These are phyloP conservation scores for Penicillium olsonii DNA, from an alignment of 2,329 filamentous ascomycete genomes.

Conservation along the genomic window DNA sequence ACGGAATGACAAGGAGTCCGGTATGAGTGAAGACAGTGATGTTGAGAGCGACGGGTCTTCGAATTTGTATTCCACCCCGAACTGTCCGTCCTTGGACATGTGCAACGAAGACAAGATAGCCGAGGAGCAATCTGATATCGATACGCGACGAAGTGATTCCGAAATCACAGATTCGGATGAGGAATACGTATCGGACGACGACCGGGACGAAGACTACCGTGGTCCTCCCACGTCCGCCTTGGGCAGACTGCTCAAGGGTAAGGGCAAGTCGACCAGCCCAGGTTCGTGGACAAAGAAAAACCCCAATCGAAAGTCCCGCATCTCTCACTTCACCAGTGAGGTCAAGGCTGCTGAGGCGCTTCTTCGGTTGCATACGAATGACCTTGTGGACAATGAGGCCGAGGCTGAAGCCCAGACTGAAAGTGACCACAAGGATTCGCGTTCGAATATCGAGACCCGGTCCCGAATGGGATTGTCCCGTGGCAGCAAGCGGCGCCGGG, in stretches of 20 bases:
- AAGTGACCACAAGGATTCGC: neutral
- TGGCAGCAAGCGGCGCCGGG: constrained; percentile 16
- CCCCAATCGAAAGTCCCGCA: constrained; percentile 2
- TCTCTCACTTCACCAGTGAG: constrained; percentile 30
- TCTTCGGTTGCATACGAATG: constrained; percentile 37
- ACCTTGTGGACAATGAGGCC: constrained; percentile 16
- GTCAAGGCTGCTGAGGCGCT: constrained; percentile 42
- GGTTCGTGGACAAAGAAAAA: constrained; percentile 6
- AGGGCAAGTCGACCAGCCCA: neutral
- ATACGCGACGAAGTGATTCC: neutral
- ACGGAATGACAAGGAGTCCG: neutral
- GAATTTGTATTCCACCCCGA: constrained; percentile 15
- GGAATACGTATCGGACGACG: constrained; percentile 14
- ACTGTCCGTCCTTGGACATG: constrained; percentile 11
- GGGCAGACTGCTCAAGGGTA: neutral
- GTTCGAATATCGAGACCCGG: neutral
- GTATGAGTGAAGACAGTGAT: constrained; percentile 16
- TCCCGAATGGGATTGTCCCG: neutral
- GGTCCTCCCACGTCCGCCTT: neutral
- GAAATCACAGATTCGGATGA: constrained; percentile 15
- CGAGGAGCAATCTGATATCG: neutral
- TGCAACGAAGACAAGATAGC: constrained; percentile 1
- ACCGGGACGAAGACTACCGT: constrained; percentile 23
- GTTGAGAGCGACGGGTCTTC: constrained; percentile 17
- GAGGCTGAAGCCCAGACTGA: constrained; percentile 15